Base-by-base conservation (phyloP, 257 asterid genomes). In the Capsicum pubescens region DNA sequence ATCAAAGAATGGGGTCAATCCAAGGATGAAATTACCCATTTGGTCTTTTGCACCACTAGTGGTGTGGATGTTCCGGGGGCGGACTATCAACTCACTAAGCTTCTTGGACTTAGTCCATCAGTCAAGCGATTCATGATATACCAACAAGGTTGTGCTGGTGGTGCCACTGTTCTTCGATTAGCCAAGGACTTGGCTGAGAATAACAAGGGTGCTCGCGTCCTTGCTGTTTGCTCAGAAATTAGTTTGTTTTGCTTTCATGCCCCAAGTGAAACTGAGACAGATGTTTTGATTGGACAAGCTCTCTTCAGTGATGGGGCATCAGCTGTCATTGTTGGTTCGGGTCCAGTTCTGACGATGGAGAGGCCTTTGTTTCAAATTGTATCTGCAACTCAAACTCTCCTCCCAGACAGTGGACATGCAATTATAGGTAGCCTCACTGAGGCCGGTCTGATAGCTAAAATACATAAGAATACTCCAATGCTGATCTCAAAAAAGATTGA, bases 11-110 rank as follows among this genome's bases (percentile, higher is more conserved):
- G 77, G 32, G 54, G 77, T 0, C 26, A 39, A 3, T 69, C 32
- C 13, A 69, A 15, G 1, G 32, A 26, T 26, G 32, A 26, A 26
- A 68, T 69, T 39, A 69, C 77, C 1, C 77, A 69, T 80, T n/a
- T 85, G 9, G n/a, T 81, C n/a, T 71, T 81, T 83, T 85, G 68
- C 15, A 71, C 87, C 82, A 58, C 85, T 1, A 70, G 54, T 52
- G 64, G 85, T 9, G 83, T 85, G 76, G 82, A 80, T 69, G 35
- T 85, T 61, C 87, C 87, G 32, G 87, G 87, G 8, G 82, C 87
- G 0, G 87, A 85, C 52, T 85, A 67, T 14, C 77, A 69, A 69
- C 77, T 69, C 32, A 69, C 13, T 39, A 39, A 39, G 46, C 55
- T 39, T 69, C 66, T 85, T 50, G 84, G 68, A 79, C 84, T 85